A percentile compares a stretch with the other conserved stretches of the same genome.
Evolutionary conservation across 306 rosid species (phyloP).

Genomic region (Betula pendula): DNA sequence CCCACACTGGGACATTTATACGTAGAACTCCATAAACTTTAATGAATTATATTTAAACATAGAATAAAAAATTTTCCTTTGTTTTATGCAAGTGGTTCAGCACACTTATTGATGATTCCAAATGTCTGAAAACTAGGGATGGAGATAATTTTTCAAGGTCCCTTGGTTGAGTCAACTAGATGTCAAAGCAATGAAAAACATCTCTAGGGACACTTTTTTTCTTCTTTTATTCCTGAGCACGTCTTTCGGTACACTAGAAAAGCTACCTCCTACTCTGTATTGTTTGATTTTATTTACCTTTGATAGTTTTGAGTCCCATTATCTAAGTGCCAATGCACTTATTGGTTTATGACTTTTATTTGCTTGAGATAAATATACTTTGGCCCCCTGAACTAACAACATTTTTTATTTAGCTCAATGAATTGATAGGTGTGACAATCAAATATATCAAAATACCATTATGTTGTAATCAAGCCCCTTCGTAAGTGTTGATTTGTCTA

Average conservation of each 20-base stretch:
- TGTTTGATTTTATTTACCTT: not conserved
- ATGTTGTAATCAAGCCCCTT: no score
- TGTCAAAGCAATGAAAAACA: not conserved
- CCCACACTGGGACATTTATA: not conserved
- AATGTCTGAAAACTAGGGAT: not conserved
- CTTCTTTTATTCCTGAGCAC: no score
- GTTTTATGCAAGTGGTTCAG: not conserved
- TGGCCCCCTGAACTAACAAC: no score
- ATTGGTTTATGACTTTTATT: not conserved
- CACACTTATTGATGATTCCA: not conserved
- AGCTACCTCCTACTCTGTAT: not conserved
- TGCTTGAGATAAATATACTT: no score
- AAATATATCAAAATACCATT: no score
- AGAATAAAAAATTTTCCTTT: not conserved
- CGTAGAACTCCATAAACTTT: not conserved
- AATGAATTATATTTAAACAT: not conserved
- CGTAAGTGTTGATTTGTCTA: no score
- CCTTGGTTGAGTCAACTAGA: not conserved
- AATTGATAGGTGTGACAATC: no score
- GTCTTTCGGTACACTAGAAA: not conserved
- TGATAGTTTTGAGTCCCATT: not conserved
- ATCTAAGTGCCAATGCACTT: not conserved
- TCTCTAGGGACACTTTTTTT: not conserved
- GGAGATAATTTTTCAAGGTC: not conserved
- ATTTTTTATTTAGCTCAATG: no score